phyloP scores from a whole-genome alignment of 352 stramenopile genomes.

The Globisporangium viniferum region DNA sequence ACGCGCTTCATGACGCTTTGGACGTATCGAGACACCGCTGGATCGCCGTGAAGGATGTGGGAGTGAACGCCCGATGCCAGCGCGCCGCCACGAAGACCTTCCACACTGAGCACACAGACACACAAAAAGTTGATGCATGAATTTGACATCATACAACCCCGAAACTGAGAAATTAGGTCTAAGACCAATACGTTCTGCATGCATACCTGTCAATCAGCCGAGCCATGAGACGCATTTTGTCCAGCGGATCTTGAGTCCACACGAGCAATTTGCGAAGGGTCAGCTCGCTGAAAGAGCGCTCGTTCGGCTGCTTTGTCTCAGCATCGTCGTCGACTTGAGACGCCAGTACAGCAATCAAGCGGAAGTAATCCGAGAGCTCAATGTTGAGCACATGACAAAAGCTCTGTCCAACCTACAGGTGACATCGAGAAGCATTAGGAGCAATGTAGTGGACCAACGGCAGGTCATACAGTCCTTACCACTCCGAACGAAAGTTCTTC shows the following conservation, averaged over 20 bases:
- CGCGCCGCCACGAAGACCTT: slow-evolving; percentile 82
- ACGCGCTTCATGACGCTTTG: slow-evolving; percentile 80
- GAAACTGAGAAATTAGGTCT: background rate
- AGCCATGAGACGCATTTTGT: slow-evolving; percentile 87
- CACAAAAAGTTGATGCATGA: background rate
- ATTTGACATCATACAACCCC: background rate
- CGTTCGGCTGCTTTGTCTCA: slow-evolving; percentile 46
- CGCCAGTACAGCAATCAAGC: slow-evolving; percentile 90
- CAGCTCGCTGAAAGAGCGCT: slow-evolving; percentile 48
- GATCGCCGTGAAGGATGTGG: slow-evolving; percentile 91
- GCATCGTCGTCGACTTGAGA: slow-evolving; percentile 87
- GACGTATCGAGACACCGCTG: slow-evolving; percentile 63
- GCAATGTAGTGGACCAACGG: background rate
- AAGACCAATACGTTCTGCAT: background rate
- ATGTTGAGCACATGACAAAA: slow-evolving; percentile 90
- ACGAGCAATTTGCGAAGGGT: slow-evolving; percentile 88
- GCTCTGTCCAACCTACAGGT: slow-evolving; percentile 70
- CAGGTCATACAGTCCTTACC: slow-evolving; percentile 21
- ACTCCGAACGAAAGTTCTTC: slow-evolving; percentile 75
- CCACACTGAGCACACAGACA: slow-evolving; percentile 38
- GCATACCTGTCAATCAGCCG: slow-evolving; percentile 83
- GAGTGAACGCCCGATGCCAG: slow-evolving; percentile 88
- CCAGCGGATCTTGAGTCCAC: slow-evolving; percentile 87
- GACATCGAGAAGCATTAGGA: slow-evolving; percentile 4
- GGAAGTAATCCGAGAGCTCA: slow-evolving; percentile 91